Conservation (phyloP, 441 rosid species). For the Pelargonium fulgidum region DNA sequence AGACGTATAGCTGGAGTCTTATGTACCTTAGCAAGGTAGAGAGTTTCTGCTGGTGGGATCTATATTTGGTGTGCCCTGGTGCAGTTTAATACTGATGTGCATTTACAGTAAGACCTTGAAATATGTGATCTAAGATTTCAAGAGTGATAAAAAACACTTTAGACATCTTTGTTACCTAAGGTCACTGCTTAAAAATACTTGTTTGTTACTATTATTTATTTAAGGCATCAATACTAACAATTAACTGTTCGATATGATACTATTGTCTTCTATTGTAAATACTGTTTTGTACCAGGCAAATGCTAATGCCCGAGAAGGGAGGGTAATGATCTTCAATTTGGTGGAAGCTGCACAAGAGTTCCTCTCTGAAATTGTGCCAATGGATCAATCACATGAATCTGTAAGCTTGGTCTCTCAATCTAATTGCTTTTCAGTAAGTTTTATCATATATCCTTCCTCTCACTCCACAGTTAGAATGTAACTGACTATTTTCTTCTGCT, state of each 20-base stretch:
- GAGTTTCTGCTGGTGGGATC: constrained; percentile 3
- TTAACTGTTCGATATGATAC: constrained; percentile 8
- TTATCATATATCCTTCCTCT: not conserved
- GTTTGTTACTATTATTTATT: not conserved
- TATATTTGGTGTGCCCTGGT: constrained; percentile 5
- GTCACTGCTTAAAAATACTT: not conserved
- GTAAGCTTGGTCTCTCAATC: constrained; percentile 40
- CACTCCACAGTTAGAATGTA: not conserved
- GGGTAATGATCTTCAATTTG: constrained; percentile 93
- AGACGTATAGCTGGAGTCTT: not conserved
- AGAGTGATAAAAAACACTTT: not conserved
- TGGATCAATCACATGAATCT: constrained; percentile 37
- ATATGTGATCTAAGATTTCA: not conserved
- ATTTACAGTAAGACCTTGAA: not conserved
- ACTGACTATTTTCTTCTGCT: not conserved
- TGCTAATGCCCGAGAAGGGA: constrained; percentile 82
- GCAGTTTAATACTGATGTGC: not conserved
- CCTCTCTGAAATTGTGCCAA: constrained; percentile 73
- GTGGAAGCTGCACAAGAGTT: constrained; percentile 99
- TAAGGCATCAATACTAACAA: not conserved
- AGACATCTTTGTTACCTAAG: not conserved
- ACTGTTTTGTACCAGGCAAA: constrained; percentile 45
- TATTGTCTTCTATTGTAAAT: not conserved
- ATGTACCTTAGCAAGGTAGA: not conserved
- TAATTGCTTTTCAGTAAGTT: not conserved